phyloP scores from a whole-genome alignment of 225 moss, liverwort and hornwort species.

The Neckera pumila region DNA sequence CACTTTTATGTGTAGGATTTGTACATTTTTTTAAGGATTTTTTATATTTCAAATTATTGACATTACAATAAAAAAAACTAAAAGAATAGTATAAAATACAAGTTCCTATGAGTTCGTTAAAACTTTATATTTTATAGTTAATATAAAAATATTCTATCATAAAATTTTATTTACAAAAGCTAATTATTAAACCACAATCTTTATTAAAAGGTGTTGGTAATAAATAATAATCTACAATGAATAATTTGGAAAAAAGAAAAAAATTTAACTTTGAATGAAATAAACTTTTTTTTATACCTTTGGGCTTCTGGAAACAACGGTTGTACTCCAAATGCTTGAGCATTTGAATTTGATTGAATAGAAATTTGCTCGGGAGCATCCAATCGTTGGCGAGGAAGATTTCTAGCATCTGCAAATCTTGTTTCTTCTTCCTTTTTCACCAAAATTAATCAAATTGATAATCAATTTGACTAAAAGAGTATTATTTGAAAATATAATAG shows the following conservation, averaged over 20 bases:
- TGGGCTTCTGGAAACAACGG: constrained; percentile 7
- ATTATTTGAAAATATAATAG: neutral
- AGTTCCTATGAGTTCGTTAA: neutral
- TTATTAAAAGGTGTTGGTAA: too few relatives aligned
- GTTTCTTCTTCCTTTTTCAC: constrained; percentile 29
- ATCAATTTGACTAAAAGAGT: neutral
- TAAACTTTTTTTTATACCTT: neutral
- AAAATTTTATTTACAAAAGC: neutral
- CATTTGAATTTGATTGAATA: constrained; percentile 11
- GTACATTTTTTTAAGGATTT: too few relatives aligned
- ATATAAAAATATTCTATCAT: neutral
- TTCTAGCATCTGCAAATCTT: constrained; percentile 17
- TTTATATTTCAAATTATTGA: neutral
- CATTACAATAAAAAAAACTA: neutral
- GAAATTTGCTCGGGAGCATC: constrained; percentile 25
- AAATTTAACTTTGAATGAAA: too few relatives aligned
- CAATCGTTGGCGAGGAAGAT: constrained; percentile 24
- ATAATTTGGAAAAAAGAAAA: too few relatives aligned
- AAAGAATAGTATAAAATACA: neutral
- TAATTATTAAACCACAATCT: neutral
- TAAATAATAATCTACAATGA: neutral
- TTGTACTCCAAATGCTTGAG: constrained; percentile 24
- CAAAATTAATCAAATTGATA: neutral
- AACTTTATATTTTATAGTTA: neutral
- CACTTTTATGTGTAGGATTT: neutral